Base-by-base conservation (phyloP, 441 rosid species). In the Adansonia madagascariensis region DNA sequence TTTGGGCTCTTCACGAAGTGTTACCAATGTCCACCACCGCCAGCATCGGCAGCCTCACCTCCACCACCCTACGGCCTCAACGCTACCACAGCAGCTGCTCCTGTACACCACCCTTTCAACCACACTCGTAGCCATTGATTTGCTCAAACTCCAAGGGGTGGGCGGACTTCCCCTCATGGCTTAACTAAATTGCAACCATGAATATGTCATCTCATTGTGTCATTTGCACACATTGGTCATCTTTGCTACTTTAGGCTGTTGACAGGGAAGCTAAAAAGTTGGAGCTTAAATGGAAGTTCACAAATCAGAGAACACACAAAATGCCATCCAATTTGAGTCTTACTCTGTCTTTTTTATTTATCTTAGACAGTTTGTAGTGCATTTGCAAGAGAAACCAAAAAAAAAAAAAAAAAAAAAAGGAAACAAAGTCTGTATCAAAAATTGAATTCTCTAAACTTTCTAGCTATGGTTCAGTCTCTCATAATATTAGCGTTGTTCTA, bases 1-100 rank as follows among this genome's bases (percentile, higher is more conserved):
- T 90, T 90, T 27, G 94, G 94, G 11, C 84, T 88, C 31, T 90
- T 90, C 84, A 88, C 94, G 5, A 90, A 87, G 77, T 90, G 94
- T 31, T 90, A 88, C 84, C 94, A 90, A 27, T 90, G 94, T 74
- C 87, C 75, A n/a, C 75, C 84, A 44, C 84, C 79, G 10, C 7
- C 44, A 72, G 47, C 68, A 14, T 15, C 22, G 31, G 80, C 81
- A 0, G 14, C 27, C 22, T 31, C 62, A 0, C 81, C 86, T 0
- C 44, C 80, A 12, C 75, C 80, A 2, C 61, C 61, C 1, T 85
- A 74, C 57, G 18, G 18, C 18, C 64, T 73, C 6, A 84, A 86
- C 65, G 80, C 84, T 81, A 84, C 89, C 43, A 80, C 75, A 6
- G 79, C 90, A 6, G 74, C 86, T 17, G 69, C 86, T 15, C 87